These are phyloP conservation scores for Boletus sp. DNA, from an alignment of 768 basidiomycete species.

Conservation along the genomic window DNA sequence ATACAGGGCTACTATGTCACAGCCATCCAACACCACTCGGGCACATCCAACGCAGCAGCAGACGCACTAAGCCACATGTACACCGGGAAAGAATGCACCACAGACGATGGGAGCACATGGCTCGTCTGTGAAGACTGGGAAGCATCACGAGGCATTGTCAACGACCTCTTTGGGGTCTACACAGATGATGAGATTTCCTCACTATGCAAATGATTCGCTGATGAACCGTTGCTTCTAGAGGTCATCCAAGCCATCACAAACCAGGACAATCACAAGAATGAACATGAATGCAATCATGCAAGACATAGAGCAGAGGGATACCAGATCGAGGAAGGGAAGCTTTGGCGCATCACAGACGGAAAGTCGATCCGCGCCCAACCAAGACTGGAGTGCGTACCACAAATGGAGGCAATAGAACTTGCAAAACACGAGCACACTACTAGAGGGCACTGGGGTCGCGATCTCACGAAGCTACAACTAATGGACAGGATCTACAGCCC, in stretches of 20 bases:
- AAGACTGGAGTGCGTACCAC: too few species aligned
- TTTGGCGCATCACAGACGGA: too few species aligned
- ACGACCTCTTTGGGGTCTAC: slow-evolving; percentile 16
- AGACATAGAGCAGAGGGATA: too few species aligned
- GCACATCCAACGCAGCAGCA: slow-evolving; percentile 25
- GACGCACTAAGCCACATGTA: slow-evolving; percentile 30
- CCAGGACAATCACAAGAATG: neutral
- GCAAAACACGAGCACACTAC: too few species aligned
- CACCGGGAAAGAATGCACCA: neutral
- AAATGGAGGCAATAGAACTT: too few species aligned
- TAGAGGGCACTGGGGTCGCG: too few species aligned
- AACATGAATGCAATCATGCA: too few species aligned
- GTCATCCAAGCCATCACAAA: slow-evolving; percentile 13
- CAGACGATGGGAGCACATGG: slow-evolving; percentile 33
- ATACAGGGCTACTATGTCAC: slow-evolving; percentile 21
- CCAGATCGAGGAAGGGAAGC: too few species aligned
- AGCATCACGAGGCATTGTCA: slow-evolving; percentile 14
- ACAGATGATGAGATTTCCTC: neutral
- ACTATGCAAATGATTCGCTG: neutral
- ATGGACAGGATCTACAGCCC: too few species aligned
- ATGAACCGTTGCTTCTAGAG: slow-evolving; percentile 19
- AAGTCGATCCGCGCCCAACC: too few species aligned
- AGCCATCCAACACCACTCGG: slow-evolving; percentile 15
- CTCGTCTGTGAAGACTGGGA: slow-evolving; percentile 30
- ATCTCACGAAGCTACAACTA: too few species aligned